Conservation (phyloP, 1,284 basidiomycete species). For the Vanrija sp. region DNA sequence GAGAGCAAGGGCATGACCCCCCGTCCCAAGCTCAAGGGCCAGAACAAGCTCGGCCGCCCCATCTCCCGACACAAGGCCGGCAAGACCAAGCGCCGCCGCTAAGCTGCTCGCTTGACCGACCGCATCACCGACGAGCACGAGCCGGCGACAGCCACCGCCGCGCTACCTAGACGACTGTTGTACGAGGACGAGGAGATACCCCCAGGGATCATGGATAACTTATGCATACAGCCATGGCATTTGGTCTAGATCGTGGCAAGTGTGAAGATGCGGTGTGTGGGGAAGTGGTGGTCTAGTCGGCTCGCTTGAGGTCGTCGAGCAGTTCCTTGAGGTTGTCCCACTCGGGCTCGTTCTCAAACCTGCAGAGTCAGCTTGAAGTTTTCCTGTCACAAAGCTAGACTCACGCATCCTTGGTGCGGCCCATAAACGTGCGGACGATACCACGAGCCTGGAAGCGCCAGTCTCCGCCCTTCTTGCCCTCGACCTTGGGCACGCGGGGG, state of each 20-base stretch:
- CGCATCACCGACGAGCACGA: neutral
- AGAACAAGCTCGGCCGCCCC: constrained; percentile 33
- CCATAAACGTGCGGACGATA: constrained; percentile 82
- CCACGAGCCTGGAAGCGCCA: constrained; percentile 86
- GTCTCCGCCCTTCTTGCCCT: constrained; percentile 53
- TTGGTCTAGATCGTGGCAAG: too few relatives aligned
- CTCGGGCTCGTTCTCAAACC: constrained; percentile 80
- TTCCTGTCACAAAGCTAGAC: constrained; percentile 14
- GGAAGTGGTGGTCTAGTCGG: constrained; percentile 4
- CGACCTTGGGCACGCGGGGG: constrained; percentile 53
- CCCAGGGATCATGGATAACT: neutral
- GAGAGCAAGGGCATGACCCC: constrained; percentile 44
- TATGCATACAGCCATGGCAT: too few relatives aligned
- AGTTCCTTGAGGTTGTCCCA: constrained; percentile 65
- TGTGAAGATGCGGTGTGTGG: neutral
- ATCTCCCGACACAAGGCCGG: constrained; percentile 38
- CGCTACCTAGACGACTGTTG: neutral
- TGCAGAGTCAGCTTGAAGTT: constrained; percentile 11
- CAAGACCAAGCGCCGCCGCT: constrained; percentile 28
- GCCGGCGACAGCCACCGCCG: too few relatives aligned
- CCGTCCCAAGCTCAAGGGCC: constrained; percentile 34
- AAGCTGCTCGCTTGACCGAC: neutral
- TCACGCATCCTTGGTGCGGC: constrained; percentile 53
- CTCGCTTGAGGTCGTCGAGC: constrained; percentile 49
- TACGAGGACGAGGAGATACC: neutral